Conservation (phyloP, 2,329 filamentous ascomycete genomes). For the Paramyrothecium sp. region DNA sequence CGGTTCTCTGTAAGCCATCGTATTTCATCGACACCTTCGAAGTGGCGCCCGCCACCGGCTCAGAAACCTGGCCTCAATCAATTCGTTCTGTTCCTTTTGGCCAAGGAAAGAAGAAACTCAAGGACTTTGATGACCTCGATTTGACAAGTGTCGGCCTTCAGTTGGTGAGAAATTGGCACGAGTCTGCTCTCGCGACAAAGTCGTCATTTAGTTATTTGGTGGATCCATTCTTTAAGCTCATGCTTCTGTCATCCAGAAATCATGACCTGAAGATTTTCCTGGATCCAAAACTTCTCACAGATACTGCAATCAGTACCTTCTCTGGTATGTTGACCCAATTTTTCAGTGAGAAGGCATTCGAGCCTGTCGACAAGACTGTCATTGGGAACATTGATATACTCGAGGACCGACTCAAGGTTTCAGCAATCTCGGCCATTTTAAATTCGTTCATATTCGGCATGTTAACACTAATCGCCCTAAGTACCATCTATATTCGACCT, state of each 20-base stretch:
- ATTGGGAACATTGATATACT: background rate
- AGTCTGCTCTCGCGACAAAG: background rate
- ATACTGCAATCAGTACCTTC: background rate
- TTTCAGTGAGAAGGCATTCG: background rate
- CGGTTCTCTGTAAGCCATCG: background rate
- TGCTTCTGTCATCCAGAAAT: background rate
- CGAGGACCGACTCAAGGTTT: slow-evolving; percentile 7
- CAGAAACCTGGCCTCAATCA: background rate
- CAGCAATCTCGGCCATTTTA: slow-evolving; percentile 11
- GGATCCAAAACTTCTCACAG: background rate
- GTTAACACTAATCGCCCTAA: slow-evolving; percentile 8
- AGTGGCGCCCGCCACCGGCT: no score
- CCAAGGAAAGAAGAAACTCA: background rate
- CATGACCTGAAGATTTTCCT: background rate
- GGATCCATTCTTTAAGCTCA: background rate
- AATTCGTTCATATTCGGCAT: slow-evolving; percentile 12
- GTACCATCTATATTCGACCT: slow-evolving; percentile 12
- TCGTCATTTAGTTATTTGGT: background rate
- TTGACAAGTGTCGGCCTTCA: background rate
- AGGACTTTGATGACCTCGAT: background rate
- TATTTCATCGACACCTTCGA: background rate
- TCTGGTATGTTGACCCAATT: background rate
- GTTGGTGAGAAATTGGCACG: background rate
- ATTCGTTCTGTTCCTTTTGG: background rate
- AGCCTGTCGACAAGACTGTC: background rate